phyloP scores from a whole-genome alignment of 768 basidiomycete genomes.

The Kondoa subrosea region DNA sequence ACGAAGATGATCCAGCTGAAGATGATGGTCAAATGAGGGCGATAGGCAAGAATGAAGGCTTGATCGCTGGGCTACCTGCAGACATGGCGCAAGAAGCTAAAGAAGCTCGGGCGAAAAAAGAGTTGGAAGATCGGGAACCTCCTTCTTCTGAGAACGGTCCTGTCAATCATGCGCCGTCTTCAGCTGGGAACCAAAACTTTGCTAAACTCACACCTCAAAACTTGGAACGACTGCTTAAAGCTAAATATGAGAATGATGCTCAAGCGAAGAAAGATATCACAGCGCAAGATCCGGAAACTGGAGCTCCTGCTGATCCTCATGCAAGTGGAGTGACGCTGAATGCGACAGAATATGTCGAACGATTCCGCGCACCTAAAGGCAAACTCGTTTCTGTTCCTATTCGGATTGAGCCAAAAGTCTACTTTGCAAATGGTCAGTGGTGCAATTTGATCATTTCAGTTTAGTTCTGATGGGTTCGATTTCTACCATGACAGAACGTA shows the following conservation, averaged over 20 bases:
- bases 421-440: slow-evolving; percentile 47
- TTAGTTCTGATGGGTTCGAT: neutral
- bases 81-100: slow-evolving; percentile 45
- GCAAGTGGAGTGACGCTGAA: slow-evolving; percentile 30
- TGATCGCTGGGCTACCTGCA: slow-evolving; percentile 56
- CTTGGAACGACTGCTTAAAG: slow-evolving; percentile 36
- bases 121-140: neutral
- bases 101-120: slow-evolving; percentile 59
- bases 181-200: slow-evolving; percentile 37
- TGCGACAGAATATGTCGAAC: slow-evolving; percentile 36
- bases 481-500: neutral
- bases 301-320: slow-evolving; percentile 14
- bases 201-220: slow-evolving; percentile 45
- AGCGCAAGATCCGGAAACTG: slow-evolving; percentile 7
- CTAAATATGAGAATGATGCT: slow-evolving; percentile 28
- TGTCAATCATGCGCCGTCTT: neutral
- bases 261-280: slow-evolving; percentile 17
- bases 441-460: neutral
- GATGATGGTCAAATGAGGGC: slow-evolving; percentile 14
- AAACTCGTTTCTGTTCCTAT: slow-evolving; percentile 86
- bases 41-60: slow-evolving; percentile 65
- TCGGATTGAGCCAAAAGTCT: slow-evolving; percentile 94
- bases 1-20: slow-evolving; percentile 66
- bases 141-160: too few relatives aligned
- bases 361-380: slow-evolving; percentile 63